Conservation (phyloP, 169 alveolate species). For the Eimeria sp. region DNA sequence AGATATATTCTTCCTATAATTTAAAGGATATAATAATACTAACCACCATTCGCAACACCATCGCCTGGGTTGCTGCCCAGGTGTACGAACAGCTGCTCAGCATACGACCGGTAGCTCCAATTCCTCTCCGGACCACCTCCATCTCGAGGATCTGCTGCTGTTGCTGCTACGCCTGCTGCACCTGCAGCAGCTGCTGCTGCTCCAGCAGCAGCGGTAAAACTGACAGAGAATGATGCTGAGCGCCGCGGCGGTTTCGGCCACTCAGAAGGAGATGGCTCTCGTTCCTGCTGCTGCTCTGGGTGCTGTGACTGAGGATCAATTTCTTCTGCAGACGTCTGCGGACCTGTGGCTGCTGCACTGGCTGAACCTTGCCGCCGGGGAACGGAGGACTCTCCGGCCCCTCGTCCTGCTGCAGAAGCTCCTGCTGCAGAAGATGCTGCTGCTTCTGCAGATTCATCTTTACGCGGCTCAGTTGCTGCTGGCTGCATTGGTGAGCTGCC, state of each 20-base stretch:
- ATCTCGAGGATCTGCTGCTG: background rate
- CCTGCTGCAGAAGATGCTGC: conserved; percentile 29
- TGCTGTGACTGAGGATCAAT: background rate
- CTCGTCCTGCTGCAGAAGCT: conserved; percentile 18
- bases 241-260: conserved; percentile 38
- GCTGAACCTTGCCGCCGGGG: background rate
- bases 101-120: background rate
- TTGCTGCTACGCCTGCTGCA: conserved; percentile 4
- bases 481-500: background rate
- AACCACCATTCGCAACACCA: too few species aligned
- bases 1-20: too few species aligned
- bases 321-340: background rate
- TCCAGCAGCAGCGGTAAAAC: conserved; percentile 1
- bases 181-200: conserved; percentile 73
- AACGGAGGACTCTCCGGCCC: conserved; percentile 32
- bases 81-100: background rate
- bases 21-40: too few species aligned
- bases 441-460: background rate
- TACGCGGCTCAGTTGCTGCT: background rate
- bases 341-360: background rate
- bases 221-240: background rate
- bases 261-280: background rate
- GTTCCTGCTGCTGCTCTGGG: conserved; percentile 12
- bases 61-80: background rate
- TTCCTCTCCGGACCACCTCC: background rate